These are phyloP conservation scores for Fomitopsis pulvina DNA, from an alignment of 768 basidiomycete genomes.

Conservation along the genomic window DNA sequence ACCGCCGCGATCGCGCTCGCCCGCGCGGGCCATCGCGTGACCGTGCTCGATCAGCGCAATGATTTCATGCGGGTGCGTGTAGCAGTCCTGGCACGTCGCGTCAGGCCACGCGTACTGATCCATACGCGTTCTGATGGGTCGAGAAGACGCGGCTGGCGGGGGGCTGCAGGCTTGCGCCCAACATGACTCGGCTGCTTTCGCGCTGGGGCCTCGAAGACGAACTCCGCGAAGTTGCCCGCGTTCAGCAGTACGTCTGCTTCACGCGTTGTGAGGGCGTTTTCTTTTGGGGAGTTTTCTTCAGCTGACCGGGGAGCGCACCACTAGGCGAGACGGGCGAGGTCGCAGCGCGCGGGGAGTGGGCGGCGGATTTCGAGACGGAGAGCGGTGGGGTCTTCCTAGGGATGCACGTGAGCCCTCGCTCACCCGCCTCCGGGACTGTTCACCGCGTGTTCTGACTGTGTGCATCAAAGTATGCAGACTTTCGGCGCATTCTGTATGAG, in stretches of 20 bases:
- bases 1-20: conserved; percentile 27
- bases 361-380: conserved; percentile 40
- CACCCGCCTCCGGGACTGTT: neutral
- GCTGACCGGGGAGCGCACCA: conserved; percentile 19
- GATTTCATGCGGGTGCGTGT: conserved; percentile 22
- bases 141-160: conserved; percentile 16
- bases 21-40: conserved; percentile 30
- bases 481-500: conserved; percentile 22
- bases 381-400: conserved; percentile 42
- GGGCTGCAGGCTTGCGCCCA: conserved; percentile 46
- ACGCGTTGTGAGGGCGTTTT: conserved; percentile 5
- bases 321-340: conserved; percentile 38
- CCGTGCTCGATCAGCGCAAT: conserved; percentile 24
- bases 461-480: conserved; percentile 22
- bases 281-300: conserved; percentile 20
- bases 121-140: neutral
- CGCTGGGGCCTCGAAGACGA: conserved; percentile 48
- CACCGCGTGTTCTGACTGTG: conserved; percentile 32
- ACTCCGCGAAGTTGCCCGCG: conserved; percentile 28
- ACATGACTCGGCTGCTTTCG: conserved; percentile 47
- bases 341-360: conserved; percentile 40
- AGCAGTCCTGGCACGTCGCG: too few species aligned
- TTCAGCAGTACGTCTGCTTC: conserved; percentile 19
- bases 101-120: too few species aligned
- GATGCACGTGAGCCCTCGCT: conserved; percentile 36